Conservation (phyloP, 305 asterid genomes). For the Rubia peregrina region DNA sequence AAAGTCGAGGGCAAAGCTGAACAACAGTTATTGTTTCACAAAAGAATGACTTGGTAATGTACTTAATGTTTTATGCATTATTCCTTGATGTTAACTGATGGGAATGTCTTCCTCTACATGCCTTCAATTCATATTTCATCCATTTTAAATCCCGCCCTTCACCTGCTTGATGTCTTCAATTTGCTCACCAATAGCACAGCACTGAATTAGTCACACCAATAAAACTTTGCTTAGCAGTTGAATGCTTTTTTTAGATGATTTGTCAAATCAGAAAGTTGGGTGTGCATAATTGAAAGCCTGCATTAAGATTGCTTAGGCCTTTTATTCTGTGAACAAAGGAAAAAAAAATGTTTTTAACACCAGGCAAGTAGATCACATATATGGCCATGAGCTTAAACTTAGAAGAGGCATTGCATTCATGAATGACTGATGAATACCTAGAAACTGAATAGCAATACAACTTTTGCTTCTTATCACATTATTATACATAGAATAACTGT, state of each 20-base stretch:
- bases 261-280: not conserved
- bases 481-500: not conserved
- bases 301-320: not conserved
- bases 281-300: not conserved
- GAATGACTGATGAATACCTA: not conserved
- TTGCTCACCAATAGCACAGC: not conserved
- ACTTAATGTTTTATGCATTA: conserved; percentile 3
- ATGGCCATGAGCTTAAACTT: not conserved
- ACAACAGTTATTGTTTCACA: conserved; percentile 7
- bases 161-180: not conserved
- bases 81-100: not conserved
- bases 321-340: not conserved
- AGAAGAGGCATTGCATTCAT: not conserved
- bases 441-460: not conserved
- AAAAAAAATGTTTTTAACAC: not conserved
- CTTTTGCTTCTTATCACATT: not conserved
- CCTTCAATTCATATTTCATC: not conserved
- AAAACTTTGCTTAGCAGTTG: not conserved
- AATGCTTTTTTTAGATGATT: not conserved
- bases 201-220: not conserved
- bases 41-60: conserved; percentile 29
- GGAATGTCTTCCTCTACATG: not conserved
- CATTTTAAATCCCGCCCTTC: not conserved
- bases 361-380: not conserved
- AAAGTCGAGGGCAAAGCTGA: conserved; percentile 62